Evolutionary conservation across 108 stramenopile species (phyloP).

Genomic region (Parietichytrium sp.): DNA sequence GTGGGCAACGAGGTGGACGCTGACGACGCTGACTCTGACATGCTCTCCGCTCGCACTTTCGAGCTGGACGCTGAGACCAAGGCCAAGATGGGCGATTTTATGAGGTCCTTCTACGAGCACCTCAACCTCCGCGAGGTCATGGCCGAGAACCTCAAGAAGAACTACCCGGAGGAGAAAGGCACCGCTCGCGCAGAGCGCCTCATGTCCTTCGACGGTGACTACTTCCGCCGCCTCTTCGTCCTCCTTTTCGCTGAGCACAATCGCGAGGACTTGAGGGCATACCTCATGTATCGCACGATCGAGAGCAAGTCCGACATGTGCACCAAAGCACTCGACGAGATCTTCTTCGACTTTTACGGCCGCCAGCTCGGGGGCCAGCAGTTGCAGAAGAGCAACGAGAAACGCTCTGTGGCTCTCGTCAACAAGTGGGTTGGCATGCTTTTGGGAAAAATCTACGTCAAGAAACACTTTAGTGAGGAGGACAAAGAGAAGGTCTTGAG

Average conservation of each 20-base stretch:
- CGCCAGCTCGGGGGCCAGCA: conserved; percentile 66
- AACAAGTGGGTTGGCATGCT: conserved; percentile 73
- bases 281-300: conserved; percentile 64
- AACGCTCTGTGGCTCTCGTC: conserved; percentile 72
- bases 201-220: conserved; percentile 7
- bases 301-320: conserved; percentile 64
- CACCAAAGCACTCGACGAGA: conserved; percentile 60
- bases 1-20: background rate
- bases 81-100: background rate
- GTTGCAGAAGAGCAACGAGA: conserved; percentile 76
- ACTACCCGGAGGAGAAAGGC: conserved; percentile 11
- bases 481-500: conserved; percentile 64
- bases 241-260: conserved; percentile 51
- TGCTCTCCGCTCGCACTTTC: background rate
- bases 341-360: conserved; percentile 71
- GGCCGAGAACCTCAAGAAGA: conserved; percentile 25
- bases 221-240: conserved; percentile 31
- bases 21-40: background rate
- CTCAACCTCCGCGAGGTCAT: conserved; percentile 6
- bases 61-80: background rate
- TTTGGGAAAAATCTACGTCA: conserved; percentile 73
- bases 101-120: background rate
- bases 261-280: conserved; percentile 49
- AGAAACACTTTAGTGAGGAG: conserved; percentile 68
- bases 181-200: background rate